phyloP scores from a whole-genome alignment of 225 moss, liverwort and hornwort species.

The Lunularia cruciata region DNA sequence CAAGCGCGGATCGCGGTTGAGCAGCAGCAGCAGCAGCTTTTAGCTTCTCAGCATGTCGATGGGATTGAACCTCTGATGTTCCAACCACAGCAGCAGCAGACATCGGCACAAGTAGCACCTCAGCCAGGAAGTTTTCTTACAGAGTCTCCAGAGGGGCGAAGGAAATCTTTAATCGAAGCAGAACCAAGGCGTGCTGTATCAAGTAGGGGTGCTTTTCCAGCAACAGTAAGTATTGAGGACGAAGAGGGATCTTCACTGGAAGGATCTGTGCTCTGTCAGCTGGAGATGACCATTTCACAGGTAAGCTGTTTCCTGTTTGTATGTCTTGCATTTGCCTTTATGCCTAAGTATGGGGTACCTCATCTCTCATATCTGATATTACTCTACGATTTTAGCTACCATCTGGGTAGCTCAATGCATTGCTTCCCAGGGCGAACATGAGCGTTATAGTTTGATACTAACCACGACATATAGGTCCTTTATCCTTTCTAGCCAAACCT shows the following conservation, averaged over 20 bases:
- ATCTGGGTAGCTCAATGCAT: no score
- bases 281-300: conserved; percentile 38
- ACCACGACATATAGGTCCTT: no score
- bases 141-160: conserved; percentile 14
- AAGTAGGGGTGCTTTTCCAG: conserved; percentile 12
- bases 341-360: no score
- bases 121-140: conserved; percentile 35
- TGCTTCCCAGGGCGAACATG: no score
- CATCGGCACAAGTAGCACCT: conserved; percentile 36
- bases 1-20: conserved; percentile 88
- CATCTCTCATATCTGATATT: no score
- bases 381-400: no score
- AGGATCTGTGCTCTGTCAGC: conserved; percentile 44
- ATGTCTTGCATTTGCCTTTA: no score
- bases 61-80: conserved; percentile 46
- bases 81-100: conserved; percentile 38
- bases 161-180: conserved; percentile 17
- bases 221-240: conserved; percentile 15
- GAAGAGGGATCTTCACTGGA: conserved; percentile 41
- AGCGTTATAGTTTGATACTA: no score
- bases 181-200: conserved; percentile 8
- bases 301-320: conserved; percentile 15
- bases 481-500: no score
- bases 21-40: conserved; percentile 84
- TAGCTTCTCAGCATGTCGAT: conserved; percentile 61